These are phyloP conservation scores for Solioccasus polychromus DNA, from an alignment of 768 basidiomycete species.

Conservation along the genomic window DNA sequence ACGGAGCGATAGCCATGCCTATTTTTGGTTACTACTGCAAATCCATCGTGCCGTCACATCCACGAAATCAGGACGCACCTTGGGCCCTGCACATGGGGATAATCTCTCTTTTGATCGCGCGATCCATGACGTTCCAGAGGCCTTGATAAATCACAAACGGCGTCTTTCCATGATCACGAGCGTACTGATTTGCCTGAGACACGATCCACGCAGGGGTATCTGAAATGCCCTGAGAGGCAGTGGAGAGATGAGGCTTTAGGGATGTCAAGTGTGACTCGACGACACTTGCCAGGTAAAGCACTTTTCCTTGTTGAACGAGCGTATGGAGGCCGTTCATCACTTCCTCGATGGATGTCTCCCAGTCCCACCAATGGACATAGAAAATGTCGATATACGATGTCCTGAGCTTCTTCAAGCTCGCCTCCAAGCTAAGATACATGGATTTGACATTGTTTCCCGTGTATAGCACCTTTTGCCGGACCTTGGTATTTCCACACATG, in stretches of 20 bases:
- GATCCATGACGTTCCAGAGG: conserved; percentile 40
- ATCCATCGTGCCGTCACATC: no score
- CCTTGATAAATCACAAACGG: conserved; percentile 58
- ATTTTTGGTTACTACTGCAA: no score
- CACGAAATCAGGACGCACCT: conserved; percentile 27
- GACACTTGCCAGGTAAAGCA: conserved; percentile 37
- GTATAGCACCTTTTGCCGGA: conserved; percentile 27
- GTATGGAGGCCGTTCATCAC: conserved; percentile 45
- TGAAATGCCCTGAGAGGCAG: conserved; percentile 38
- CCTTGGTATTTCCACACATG: conserved; percentile 9
- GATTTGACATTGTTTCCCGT: conserved; percentile 39
- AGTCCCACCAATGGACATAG: conserved; percentile 56
- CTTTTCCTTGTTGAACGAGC: conserved; percentile 43
- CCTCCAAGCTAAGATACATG: conserved; percentile 32
- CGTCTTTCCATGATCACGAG: conserved; percentile 43
- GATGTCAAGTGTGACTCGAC: neutral
- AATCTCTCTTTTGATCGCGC: conserved; percentile 54
- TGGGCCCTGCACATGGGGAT: conserved; percentile 36
- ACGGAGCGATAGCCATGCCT: conserved; percentile 35
- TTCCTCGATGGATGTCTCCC: conserved; percentile 43
- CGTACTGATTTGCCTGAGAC: conserved; percentile 47
- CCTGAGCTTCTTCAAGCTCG: conserved; percentile 46
- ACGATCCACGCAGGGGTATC: conserved; percentile 52
- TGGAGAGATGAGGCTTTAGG: neutral
- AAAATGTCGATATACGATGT: conserved; percentile 60